A percentile compares a stretch with the other conserved stretches of the same genome.
phyloP scores from a whole-genome alignment of 306 rosid species.

The Prunus mongolica region DNA sequence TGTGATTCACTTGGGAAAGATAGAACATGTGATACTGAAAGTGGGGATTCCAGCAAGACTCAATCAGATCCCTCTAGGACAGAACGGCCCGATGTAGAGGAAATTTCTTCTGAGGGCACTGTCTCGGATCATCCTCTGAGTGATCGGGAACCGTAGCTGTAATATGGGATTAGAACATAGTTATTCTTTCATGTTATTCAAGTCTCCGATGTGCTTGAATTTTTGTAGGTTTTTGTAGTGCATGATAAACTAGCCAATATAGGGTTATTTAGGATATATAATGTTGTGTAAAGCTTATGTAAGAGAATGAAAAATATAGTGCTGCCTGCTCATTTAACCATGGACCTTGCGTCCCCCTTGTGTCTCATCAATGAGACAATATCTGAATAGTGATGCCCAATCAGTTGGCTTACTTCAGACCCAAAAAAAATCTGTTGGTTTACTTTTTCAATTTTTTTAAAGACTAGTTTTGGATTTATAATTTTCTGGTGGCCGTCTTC shows the following conservation, averaged over 20 bases:
- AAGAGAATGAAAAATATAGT: conserved; percentile 77
- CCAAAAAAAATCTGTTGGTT: no score
- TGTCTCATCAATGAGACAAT: conserved; percentile 7
- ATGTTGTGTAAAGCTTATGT: conserved; percentile 62
- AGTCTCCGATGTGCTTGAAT: conserved; percentile 67
- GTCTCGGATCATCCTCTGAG: conserved; percentile 75
- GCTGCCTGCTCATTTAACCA: conserved; percentile 32
- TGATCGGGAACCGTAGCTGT: conserved; percentile 65
- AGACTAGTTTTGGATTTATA: not conserved
- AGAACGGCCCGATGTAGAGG: conserved; percentile 52
- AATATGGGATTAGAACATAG: conserved; percentile 29
- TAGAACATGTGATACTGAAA: conserved; percentile 35
- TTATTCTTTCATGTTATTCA: conserved; percentile 57
- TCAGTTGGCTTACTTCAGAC: not conserved
- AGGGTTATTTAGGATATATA: conserved; percentile 40
- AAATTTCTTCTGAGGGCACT: conserved; percentile 87
- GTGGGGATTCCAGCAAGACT: conserved; percentile 90
- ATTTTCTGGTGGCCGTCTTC: not conserved
- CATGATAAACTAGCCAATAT: conserved; percentile 57
- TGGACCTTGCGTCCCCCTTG: conserved; percentile 5
- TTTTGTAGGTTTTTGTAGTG: conserved; percentile 74
- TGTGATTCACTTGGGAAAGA: conserved; percentile 33
- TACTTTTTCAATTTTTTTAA: not conserved
- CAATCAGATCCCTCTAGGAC: conserved; percentile 67
- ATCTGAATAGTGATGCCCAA: not conserved